phyloP scores from a whole-genome alignment of 257 asterid species.

The Solanum megistacrolobum region DNA sequence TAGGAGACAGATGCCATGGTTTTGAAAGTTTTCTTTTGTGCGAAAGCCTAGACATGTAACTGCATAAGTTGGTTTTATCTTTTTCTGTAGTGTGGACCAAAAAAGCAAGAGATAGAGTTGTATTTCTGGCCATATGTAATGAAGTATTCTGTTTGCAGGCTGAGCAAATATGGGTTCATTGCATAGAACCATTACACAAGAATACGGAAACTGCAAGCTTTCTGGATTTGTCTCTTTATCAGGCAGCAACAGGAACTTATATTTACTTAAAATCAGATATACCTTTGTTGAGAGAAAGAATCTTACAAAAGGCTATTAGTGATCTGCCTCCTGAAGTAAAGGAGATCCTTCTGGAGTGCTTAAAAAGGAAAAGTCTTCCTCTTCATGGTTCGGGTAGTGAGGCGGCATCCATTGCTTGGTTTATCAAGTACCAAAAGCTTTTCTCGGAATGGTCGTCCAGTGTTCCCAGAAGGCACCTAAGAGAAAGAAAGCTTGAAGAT shows the following conservation, averaged over 20 bases:
- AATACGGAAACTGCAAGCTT: conserved; percentile 9
- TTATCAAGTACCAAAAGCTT: conserved; percentile 16
- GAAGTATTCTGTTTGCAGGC: conserved; percentile 26
- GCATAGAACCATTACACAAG: conserved; percentile 27
- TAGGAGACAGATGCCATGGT: background rate
- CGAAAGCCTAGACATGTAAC: background rate
- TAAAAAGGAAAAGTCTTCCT: conserved; percentile 14
- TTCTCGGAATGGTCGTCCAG: conserved; percentile 22
- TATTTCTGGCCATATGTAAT: background rate
- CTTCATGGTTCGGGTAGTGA: background rate
- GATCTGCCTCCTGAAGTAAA: conserved; percentile 26
- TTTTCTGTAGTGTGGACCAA: background rate
- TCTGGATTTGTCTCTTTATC: conserved; percentile 12
- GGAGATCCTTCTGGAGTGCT: conserved; percentile 28
- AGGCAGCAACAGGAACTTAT: background rate
- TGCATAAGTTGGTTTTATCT: background rate
- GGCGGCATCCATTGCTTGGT: background rate
- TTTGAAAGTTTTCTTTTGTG: background rate
- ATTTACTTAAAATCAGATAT: conserved; percentile 10
- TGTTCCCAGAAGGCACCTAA: conserved; percentile 57
- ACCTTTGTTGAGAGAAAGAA: conserved; percentile 12
- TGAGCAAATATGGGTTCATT: conserved; percentile 27
- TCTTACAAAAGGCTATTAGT: conserved; percentile 19
- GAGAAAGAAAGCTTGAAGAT: conserved; percentile 10
- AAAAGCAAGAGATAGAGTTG: background rate